phyloP scores from a whole-genome alignment of 2,329 filamentous ascomycete species.

The Colletotrichum sp. region DNA sequence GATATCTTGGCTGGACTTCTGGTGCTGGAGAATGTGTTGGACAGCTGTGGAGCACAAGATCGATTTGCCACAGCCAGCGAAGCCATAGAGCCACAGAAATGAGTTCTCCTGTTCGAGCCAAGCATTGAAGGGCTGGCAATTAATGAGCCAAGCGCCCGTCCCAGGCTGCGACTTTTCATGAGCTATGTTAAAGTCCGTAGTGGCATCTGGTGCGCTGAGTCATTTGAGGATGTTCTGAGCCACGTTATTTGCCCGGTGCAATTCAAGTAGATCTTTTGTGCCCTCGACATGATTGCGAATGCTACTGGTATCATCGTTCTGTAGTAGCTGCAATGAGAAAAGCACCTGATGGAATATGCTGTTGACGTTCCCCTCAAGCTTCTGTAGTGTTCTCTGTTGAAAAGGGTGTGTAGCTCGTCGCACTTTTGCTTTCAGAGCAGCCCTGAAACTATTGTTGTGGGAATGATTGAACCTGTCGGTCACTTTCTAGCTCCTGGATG shows the following conservation, averaged over 20 bases:
- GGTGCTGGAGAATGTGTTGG: slow-evolving; percentile 26
- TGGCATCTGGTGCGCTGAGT: slow-evolving; percentile 39
- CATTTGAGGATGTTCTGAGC: slow-evolving; percentile 29
- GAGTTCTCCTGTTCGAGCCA: slow-evolving; percentile 31
- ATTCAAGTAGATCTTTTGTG: slow-evolving; percentile 26
- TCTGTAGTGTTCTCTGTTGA: slow-evolving; percentile 37
- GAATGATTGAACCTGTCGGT: slow-evolving; percentile 25
- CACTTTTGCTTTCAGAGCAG: neutral
- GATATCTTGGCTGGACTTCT: slow-evolving; percentile 21
- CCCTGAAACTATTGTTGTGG: neutral
- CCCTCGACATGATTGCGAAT: slow-evolving; percentile 30
- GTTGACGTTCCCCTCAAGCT: slow-evolving; percentile 39
- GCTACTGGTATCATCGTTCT: slow-evolving; percentile 27
- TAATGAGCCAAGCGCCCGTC: slow-evolving; percentile 37
- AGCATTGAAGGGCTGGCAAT: slow-evolving; percentile 19
- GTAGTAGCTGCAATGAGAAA: slow-evolving; percentile 34
- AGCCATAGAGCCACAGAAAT: slow-evolving; percentile 42
- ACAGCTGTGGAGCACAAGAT: slow-evolving; percentile 40
- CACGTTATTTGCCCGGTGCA: slow-evolving; percentile 27
- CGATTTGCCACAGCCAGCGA: slow-evolving; percentile 44
- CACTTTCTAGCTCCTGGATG: slow-evolving; percentile 31
- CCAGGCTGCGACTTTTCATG: slow-evolving; percentile 29
- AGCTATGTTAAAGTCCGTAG: slow-evolving; percentile 33
- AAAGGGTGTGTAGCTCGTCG: slow-evolving; percentile 33
- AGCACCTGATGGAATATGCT: slow-evolving; percentile 32